These are phyloP conservation scores for Aspergillus aculeatinus DNA, from an alignment of 2,329 filamentous ascomycete species.

Conservation along the genomic window DNA sequence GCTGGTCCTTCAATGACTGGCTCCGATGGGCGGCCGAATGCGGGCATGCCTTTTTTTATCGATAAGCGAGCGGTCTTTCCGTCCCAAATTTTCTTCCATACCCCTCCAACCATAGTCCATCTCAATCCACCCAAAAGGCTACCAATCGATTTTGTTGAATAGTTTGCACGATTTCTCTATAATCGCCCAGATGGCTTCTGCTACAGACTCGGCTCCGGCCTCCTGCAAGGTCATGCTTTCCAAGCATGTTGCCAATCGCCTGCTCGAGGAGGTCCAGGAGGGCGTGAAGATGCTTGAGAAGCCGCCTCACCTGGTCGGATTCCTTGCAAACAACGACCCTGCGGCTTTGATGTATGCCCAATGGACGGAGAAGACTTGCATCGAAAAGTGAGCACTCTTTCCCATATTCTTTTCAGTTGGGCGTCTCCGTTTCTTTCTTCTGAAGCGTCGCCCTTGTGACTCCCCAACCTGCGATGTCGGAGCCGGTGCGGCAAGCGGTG, in stretches of 20 bases:
- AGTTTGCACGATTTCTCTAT: constrained; percentile 6
- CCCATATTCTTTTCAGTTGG: constrained; percentile 8
- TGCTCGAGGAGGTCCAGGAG: constrained; percentile 75
- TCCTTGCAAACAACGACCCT: constrained; percentile 88
- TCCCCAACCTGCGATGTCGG: constrained; percentile 17
- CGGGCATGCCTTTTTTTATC: constrained; percentile 33
- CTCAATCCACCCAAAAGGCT: background rate
- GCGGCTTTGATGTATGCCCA: constrained; percentile 92
- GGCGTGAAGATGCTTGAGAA: constrained; percentile 70
- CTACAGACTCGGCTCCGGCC: constrained; percentile 29
- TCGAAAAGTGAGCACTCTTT: constrained; percentile 74
- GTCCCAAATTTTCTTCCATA: constrained; percentile 25
- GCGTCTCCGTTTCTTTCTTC: constrained; percentile 21
- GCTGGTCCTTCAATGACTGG: background rate
- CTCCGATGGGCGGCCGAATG: constrained; percentile 25
- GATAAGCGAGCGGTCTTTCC: constrained; percentile 40
- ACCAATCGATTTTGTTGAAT: constrained; percentile 5
- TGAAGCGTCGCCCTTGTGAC: background rate
- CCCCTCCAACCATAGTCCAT: constrained; percentile 19
- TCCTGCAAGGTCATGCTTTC: constrained; percentile 92
- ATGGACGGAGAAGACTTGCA: constrained; percentile 94
- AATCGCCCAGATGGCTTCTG: constrained; percentile 31
- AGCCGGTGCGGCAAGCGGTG: constrained; percentile 3
- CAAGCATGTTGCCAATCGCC: constrained; percentile 77
- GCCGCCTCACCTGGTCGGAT: constrained; percentile 80